These are phyloP conservation scores for Xanthoconium separans DNA, from an alignment of 1,284 basidiomycete genomes.

Conservation along the genomic window DNA sequence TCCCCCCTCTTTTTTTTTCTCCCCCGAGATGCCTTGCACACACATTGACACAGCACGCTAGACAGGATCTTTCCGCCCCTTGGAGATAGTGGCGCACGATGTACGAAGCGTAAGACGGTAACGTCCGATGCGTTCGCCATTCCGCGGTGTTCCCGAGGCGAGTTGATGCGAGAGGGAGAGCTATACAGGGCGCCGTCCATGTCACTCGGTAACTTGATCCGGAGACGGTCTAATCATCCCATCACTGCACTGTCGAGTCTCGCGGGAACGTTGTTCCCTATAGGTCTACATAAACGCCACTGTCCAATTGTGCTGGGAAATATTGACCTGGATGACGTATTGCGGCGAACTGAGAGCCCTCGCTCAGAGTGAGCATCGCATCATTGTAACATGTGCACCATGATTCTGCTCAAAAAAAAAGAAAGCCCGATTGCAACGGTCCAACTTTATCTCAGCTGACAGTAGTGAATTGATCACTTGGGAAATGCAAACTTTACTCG, in stretches of 20 bases:
- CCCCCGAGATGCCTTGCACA: background rate
- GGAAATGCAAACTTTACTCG: no score
- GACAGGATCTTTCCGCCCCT: background rate
- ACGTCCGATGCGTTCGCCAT: constrained; percentile 13
- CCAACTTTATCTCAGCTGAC: no score
- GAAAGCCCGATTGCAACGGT: no score
- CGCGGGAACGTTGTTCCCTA: background rate
- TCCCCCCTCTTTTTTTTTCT: background rate
- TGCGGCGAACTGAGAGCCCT: no score
- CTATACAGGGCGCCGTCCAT: background rate
- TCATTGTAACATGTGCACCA: background rate
- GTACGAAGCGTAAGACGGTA: background rate
- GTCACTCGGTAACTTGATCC: no score
- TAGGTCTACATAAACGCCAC: background rate
- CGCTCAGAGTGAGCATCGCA: background rate
- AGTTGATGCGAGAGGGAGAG: no score
- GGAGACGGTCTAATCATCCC: no score
- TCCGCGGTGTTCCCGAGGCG: constrained; percentile 8
- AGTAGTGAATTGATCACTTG: no score
- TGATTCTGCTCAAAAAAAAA: background rate
- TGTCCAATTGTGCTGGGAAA: no score
- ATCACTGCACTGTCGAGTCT: background rate
- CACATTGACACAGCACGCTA: background rate
- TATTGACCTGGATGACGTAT: no score
- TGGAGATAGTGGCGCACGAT: constrained; percentile 4